Conservation (phyloP, 1,284 basidiomycete species). For the Cerrena zonata region DNA sequence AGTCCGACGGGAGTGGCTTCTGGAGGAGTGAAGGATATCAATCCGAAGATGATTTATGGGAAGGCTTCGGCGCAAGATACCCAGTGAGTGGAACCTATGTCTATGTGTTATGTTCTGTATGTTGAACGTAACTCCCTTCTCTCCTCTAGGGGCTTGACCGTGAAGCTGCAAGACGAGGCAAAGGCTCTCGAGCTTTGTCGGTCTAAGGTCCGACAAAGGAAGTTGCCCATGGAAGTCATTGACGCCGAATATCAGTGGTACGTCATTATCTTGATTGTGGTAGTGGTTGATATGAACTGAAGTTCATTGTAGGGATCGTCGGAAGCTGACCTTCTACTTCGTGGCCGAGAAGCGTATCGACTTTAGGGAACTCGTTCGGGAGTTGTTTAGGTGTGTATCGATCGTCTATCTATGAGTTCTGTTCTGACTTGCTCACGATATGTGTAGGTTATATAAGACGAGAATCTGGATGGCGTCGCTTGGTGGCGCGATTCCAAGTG, state of each 20-base stretch:
- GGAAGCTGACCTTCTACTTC: constrained; percentile 97
- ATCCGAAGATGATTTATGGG: constrained; percentile 94
- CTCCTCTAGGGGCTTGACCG: constrained; percentile 54
- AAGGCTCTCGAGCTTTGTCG: constrained; percentile 89
- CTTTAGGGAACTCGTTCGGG: constrained; percentile 91
- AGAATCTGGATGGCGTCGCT: constrained; percentile 75
- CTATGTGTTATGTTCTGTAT: neutral
- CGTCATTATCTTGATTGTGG: constrained; percentile 23
- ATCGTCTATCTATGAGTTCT: neutral
- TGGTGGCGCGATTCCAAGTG: constrained; percentile 25
- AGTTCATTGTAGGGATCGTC: constrained; percentile 68
- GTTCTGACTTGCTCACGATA: constrained; percentile 2
- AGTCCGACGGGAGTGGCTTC: constrained; percentile 43
- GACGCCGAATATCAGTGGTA: constrained; percentile 98
- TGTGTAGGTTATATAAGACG: constrained; percentile 64
- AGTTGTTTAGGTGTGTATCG: constrained; percentile 70
- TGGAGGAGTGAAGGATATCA: constrained; percentile 77
- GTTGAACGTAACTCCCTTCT: constrained; percentile 4
- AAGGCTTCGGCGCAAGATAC: constrained; percentile 84
- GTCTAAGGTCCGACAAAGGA: constrained; percentile 85
- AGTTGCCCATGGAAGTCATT: constrained; percentile 95
- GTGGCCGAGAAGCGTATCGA: constrained; percentile 93
- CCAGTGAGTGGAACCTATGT: constrained; percentile 50
- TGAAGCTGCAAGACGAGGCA: constrained; percentile 85
- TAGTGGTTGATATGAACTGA: constrained; percentile 4